A percentile compares a stretch with the other conserved stretches of the same genome.
These are phyloP conservation scores for Kodamaea laetipori DNA, from an alignment of 805 yeast species.

Conservation along the genomic window DNA sequence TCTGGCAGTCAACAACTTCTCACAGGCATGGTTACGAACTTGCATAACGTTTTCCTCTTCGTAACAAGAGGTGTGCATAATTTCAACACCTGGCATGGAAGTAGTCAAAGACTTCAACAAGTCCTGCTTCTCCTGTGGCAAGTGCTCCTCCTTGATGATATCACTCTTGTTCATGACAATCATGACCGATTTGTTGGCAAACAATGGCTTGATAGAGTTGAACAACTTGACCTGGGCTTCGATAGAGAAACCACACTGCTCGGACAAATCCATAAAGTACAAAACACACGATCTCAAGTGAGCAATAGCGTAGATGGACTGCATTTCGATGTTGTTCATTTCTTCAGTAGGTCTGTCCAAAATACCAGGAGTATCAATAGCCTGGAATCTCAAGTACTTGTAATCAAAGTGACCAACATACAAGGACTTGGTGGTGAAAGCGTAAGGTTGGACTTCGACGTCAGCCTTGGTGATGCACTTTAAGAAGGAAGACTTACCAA, in stretches of 20 bases:
- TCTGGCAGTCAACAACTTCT: conserved; percentile 90
- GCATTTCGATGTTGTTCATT: conserved; percentile 99
- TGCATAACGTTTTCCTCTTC: conserved; percentile 94
- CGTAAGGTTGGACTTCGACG: conserved; percentile 99
- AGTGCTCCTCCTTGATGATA: conserved; percentile 81
- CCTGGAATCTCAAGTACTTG: conserved; percentile 96
- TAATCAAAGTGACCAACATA: conserved; percentile 99
- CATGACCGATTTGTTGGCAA: conserved; percentile 94
- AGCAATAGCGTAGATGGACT: conserved; percentile 97
- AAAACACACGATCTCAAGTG: conserved; percentile 95
- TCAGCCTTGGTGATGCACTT: conserved; percentile 94
- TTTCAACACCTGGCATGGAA: conserved; percentile 75
- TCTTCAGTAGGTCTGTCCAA: conserved; percentile 98
- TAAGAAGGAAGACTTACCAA: conserved; percentile 96
- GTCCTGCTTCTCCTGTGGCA: conserved; percentile 72
- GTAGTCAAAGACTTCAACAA: conserved; percentile 65
- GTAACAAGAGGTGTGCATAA: conserved; percentile 90
- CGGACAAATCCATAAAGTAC: conserved; percentile 97
- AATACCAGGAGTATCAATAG: conserved; percentile 99
- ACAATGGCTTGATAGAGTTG: conserved; percentile 95
- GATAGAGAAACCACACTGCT: conserved; percentile 97
- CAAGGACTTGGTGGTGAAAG: conserved; percentile 95
- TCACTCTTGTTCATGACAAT: conserved; percentile 96
- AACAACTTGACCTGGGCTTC: conserved; percentile 97
- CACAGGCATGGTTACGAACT: conserved; percentile 96